Conservation (phyloP, 2,329 filamentous ascomycete species). For the Drechmeria coniospora region DNA sequence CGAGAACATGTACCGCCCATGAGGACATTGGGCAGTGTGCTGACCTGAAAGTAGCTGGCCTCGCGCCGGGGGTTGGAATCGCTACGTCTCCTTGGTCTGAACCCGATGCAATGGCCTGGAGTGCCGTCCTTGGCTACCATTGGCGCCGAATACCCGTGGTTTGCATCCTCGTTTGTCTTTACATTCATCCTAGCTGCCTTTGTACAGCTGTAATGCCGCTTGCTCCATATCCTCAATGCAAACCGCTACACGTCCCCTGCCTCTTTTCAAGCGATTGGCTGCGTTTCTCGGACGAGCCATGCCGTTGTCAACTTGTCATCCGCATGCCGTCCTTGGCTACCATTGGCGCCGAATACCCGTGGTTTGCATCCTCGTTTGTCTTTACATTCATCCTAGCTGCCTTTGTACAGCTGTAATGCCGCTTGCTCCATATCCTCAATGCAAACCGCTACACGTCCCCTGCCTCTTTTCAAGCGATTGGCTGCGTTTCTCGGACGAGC, state of each 20-base stretch:
- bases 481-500: slow-evolving; percentile 75
- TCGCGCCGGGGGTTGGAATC: slow-evolving; percentile 27
- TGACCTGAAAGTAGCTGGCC: too few relatives aligned
- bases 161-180: slow-evolving; percentile 54
- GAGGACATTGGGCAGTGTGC: neutral
- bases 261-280: slow-evolving; percentile 29
- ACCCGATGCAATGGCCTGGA: slow-evolving; percentile 15
- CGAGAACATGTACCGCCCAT: neutral
- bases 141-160: slow-evolving; percentile 42
- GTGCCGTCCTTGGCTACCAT: slow-evolving; percentile 28
- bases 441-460: neutral
- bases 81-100: slow-evolving; percentile 19
- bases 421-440: neutral
- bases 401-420: slow-evolving; percentile 27
- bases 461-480: slow-evolving; percentile 22
- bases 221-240: neutral
- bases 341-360: too few relatives aligned
- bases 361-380: slow-evolving; percentile 56
- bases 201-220: slow-evolving; percentile 24
- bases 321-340: too few relatives aligned
- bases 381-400: slow-evolving; percentile 53
- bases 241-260: neutral
- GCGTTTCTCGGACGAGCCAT: slow-evolving; percentile 84
- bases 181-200: slow-evolving; percentile 53
- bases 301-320: slow-evolving; percentile 53